phyloP scores from a whole-genome alignment of 768 basidiomycete genomes.

The Mycena albidolilacea region DNA sequence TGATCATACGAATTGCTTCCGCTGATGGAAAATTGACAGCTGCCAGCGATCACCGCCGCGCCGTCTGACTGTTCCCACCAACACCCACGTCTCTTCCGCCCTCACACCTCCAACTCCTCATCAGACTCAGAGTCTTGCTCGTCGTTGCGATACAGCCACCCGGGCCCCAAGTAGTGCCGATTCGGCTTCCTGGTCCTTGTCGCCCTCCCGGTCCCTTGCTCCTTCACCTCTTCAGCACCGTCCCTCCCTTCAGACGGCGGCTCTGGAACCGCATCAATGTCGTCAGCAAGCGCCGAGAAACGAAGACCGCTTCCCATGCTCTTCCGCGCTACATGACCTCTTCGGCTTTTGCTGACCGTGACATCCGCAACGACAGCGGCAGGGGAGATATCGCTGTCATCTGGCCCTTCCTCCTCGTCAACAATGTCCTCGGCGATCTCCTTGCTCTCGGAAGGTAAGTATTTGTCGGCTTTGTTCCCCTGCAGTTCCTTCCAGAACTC shows the following conservation, averaged over 20 bases:
- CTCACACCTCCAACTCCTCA: not conserved
- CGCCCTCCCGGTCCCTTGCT: not conserved
- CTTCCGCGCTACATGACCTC: too few relatives aligned
- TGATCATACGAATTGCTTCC: not conserved
- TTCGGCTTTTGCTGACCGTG: too few relatives aligned
- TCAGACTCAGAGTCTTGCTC: not conserved
- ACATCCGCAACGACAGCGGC: too few relatives aligned
- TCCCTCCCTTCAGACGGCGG: not conserved
- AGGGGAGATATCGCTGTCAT: too few relatives aligned
- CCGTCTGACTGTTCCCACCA: not conserved
- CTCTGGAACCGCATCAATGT: not conserved
- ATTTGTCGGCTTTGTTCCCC: too few relatives aligned
- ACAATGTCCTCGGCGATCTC: too few relatives aligned
- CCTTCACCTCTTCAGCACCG: not conserved
- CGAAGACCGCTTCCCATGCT: too few relatives aligned
- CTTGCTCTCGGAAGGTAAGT: too few relatives aligned
- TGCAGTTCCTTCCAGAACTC: too few relatives aligned
- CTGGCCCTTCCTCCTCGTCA: too few relatives aligned
- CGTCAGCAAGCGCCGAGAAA: too few relatives aligned
- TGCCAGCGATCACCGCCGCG: not conserved
- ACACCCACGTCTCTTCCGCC: not conserved
- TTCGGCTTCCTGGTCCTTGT: not conserved
- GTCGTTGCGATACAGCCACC: constrained; percentile 3
- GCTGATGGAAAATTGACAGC: not conserved
- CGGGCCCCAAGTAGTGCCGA: not conserved